Percentiles rank a stretch among this genome's conserved stretches.
phyloP scores from a whole-genome alignment of 2,329 filamentous ascomycete genomes.

The Penicillium sp. region DNA sequence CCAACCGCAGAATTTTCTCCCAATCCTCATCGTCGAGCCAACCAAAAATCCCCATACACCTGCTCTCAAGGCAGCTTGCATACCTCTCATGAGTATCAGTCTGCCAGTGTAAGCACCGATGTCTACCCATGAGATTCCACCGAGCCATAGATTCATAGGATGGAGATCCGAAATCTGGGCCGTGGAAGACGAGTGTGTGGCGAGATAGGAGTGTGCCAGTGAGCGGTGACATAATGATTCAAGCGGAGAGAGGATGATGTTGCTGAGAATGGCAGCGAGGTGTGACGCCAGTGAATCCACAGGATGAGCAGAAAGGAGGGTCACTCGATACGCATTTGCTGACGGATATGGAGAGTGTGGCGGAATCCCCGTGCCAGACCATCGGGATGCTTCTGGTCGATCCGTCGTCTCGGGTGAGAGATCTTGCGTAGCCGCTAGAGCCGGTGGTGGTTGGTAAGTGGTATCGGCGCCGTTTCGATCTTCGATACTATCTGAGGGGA shows the following conservation, averaged over 20 bases:
- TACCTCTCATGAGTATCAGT: conserved; percentile 40
- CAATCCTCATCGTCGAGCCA: conserved; percentile 43
- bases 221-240: conserved; percentile 47
- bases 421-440: not conserved
- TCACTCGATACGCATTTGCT: conserved; percentile 42
- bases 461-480: conserved; percentile 31
- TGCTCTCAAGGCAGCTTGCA: conserved; percentile 43
- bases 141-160: conserved; percentile 38
- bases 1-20: conserved; percentile 46
- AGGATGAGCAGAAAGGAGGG: conserved; percentile 47
- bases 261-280: conserved; percentile 42
- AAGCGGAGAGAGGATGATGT: conserved; percentile 44
- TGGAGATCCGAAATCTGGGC: conserved; percentile 36
- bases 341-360: conserved; percentile 12
- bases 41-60: conserved; percentile 44
- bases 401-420: not conserved
- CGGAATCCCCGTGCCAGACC: conserved; percentile 22
- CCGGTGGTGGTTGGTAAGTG: conserved; percentile 15
- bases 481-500: conserved; percentile 38
- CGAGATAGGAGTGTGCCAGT: conserved; percentile 42
- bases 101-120: conserved; percentile 42
- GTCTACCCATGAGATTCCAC: conserved; percentile 36
- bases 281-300: conserved; percentile 49
- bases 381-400: conserved; percentile 22
- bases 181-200: conserved; percentile 29